These are phyloP conservation scores for Russula virescens DNA, from an alignment of 768 basidiomycete genomes.

Conservation along the genomic window DNA sequence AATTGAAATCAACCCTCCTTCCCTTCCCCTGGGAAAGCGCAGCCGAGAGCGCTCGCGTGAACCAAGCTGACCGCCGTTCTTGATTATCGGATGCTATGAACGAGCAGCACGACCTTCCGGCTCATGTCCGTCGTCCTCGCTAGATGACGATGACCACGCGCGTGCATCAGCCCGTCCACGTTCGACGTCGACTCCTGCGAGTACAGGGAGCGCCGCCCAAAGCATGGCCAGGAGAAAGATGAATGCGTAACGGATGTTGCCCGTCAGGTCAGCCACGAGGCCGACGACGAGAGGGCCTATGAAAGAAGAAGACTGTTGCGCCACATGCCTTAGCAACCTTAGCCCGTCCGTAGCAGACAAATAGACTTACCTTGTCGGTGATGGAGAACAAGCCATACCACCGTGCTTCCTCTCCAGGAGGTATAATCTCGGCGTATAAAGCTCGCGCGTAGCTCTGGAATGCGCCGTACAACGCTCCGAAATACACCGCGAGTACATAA, in stretches of 20 bases:
- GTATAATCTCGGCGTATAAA: constrained; percentile 82
- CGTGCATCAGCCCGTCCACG: no score
- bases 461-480: constrained; percentile 76
- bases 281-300: constrained; percentile 88
- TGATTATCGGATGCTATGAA: no score
- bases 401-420: constrained; percentile 77
- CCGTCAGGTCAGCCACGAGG: constrained; percentile 79
- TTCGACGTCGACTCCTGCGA: constrained; percentile 13
- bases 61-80: no score
- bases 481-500: constrained; percentile 77
- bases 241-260: constrained; percentile 89
- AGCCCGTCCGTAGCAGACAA: background rate
- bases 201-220: constrained; percentile 69
- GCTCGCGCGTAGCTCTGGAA: constrained; percentile 90
- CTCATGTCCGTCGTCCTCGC: no score
- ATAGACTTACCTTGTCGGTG: constrained; percentile 66
- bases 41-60: no score
- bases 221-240: constrained; percentile 83
- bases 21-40: no score
- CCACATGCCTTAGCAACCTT: constrained; percentile 11
- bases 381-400: constrained; percentile 89
- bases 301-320: constrained; percentile 76
- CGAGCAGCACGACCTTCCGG: no score
- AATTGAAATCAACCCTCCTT: no score
- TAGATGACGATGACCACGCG: no score